Evolutionary conservation across 2,329 filamentous ascomycete species (phyloP).

Genomic region (Penicillium thymicola): DNA sequence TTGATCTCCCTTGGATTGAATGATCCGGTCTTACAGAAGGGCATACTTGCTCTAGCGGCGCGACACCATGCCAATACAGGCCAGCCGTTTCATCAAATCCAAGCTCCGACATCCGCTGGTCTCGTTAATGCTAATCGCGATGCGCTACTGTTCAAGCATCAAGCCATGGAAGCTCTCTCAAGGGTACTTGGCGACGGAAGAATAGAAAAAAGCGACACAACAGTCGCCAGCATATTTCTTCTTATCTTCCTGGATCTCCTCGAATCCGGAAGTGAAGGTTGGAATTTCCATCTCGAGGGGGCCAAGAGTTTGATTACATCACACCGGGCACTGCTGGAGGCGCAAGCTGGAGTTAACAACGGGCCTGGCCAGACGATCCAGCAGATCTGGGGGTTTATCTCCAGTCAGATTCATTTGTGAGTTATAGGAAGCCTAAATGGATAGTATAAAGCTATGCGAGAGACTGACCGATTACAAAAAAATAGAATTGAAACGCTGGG

Average conservation of each 20-base stretch:
- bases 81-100: constrained; percentile 21
- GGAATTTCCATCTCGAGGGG: constrained; percentile 35
- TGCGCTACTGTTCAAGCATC: constrained; percentile 34
- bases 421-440: neutral
- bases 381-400: constrained; percentile 30
- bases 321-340: constrained; percentile 5
- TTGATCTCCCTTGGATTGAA: constrained; percentile 31
- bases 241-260: constrained; percentile 33
- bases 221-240: constrained; percentile 35
- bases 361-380: constrained; percentile 29
- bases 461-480: neutral
- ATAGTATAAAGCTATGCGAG: neutral
- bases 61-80: constrained; percentile 33
- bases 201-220: constrained; percentile 24
- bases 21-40: constrained; percentile 29
- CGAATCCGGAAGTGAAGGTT: constrained; percentile 34
- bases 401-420: constrained; percentile 31
- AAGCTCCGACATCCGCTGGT: constrained; percentile 3
- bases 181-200: constrained; percentile 13
- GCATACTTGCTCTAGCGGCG: constrained; percentile 34
- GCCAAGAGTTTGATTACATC: constrained; percentile 29
- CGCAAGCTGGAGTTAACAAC: constrained; percentile 11
- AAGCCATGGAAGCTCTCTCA: constrained; percentile 33
- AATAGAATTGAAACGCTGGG: constrained; percentile 35
- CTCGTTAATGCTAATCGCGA: constrained; percentile 24